These are phyloP conservation scores for Trichosporon sp. DNA, from an alignment of 1,284 basidiomycete genomes.

Conservation along the genomic window DNA sequence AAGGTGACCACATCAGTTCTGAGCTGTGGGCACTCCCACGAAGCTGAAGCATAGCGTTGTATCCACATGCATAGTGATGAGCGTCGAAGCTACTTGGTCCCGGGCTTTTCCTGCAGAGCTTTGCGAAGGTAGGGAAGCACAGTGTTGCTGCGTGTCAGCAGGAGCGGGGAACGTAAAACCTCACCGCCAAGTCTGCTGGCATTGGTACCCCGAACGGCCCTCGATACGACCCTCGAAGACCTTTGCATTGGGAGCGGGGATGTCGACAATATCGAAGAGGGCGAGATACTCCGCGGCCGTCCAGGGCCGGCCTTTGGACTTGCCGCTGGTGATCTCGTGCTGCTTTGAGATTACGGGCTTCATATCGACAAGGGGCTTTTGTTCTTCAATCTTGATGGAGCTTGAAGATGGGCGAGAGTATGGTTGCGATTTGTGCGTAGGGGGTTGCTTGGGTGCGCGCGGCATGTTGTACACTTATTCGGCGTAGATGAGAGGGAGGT, in stretches of 20 bases:
- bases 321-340: not conserved
- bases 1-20: too few species aligned
- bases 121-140: conserved; percentile 7
- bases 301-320: not conserved
- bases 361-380: not conserved
- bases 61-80: not conserved
- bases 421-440: not conserved
- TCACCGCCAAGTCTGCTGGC: conserved; percentile 14
- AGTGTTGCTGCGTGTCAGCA: conserved; percentile 6
- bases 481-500: not conserved
- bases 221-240: conserved; percentile 12
- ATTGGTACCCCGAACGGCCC: conserved; percentile 8
- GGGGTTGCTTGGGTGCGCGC: not conserved
- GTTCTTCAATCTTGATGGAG: not conserved
- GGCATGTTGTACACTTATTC: not conserved
- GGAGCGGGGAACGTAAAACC: not conserved
- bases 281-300: conserved; percentile 7
- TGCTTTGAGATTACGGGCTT: not conserved
- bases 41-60: not conserved
- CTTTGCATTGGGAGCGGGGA: not conserved
- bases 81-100: not conserved
- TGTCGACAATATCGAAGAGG: conserved; percentile 4
- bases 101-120: conserved; percentile 7
- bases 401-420: not conserved
- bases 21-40: too few species aligned